Evolutionary conservation across 2,329 filamentous ascomycete genomes (phyloP), one percentile per base, ranked within the genome.

Genomic region (Chaetomiaceae sp.): DNA sequence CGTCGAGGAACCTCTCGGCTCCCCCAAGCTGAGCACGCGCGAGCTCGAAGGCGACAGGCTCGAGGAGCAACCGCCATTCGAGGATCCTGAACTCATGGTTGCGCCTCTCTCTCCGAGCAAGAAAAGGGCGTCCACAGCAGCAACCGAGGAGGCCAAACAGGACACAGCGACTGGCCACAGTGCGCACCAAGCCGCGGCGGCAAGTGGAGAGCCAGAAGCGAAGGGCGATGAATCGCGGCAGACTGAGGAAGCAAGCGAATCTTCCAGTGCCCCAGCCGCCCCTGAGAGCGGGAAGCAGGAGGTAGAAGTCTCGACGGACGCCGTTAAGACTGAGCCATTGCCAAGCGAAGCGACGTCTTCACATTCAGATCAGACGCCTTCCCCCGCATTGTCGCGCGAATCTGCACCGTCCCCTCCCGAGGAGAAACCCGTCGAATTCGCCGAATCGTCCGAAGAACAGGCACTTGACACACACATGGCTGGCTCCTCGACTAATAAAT

Each of bases 1-100:
- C 65, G 85, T 91, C 19, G 87, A 91, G 57, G 87, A 91, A 67
- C 86, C 88, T 3, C 74, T 90, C 17, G 87, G 82, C 60, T 88
- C 87, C 3, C 82, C 83, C 3, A 75, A 77, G 5, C 76, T 92
- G 8, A 76, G 82, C 17, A 75, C 87, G 17, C 79, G 81, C 44
- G 80, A 64, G 11, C 31, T 53, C 1, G 58, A 56, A 9, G 33
- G 20, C 3, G 36, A 45, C 5, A n/a, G 80, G 29, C 78, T 82
- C 56, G 80, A 78, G 4, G 71, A 78, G 40, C 68, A 79, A 5
- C 70, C 72, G 23, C 69, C 73, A 75, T 78, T 81, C 52, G 77
- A 80, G n/a, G 79, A 83, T 19, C 74, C 77, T 0, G 78, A 81
- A 25, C 67, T 84, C 46, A 69, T 82, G 2, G 80, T 83, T 43